A percentile compares a stretch with the other conserved stretches of the same genome.
phyloP scores from a whole-genome alignment of 257 asterid genomes.

The Verbena officinalis region DNA sequence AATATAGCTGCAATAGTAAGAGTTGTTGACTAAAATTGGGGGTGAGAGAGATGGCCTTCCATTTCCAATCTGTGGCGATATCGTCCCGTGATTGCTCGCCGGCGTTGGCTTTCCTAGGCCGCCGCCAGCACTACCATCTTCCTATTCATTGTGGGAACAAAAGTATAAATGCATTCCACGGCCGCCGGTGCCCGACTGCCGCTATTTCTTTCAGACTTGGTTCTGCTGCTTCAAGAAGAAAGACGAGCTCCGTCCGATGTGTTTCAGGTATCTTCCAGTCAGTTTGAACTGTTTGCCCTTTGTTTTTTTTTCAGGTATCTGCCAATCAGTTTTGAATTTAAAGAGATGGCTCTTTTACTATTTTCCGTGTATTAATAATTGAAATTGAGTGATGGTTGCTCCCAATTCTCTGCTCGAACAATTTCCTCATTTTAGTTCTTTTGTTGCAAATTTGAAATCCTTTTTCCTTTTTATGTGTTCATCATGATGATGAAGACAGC shows the following conservation, averaged over 20 bases:
- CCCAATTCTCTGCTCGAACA: neutral
- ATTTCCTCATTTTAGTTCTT: neutral
- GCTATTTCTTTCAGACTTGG: slow-evolving; percentile 23
- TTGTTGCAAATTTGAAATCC: neutral
- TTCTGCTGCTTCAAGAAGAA: slow-evolving; percentile 19
- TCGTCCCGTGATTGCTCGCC: slow-evolving; percentile 7
- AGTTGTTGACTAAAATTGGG: neutral
- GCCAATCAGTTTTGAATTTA: no score
- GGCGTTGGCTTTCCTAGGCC: slow-evolving; percentile 9
- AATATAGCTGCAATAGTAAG: no score
- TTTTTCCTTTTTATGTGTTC: neutral
- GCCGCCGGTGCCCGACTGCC: slow-evolving; percentile 16
- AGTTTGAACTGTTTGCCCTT: no score
- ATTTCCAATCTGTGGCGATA: slow-evolving; percentile 23
- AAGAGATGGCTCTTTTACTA: no score
- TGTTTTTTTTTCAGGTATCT: no score
- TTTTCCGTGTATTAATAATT: neutral
- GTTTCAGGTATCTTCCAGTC: slow-evolving; percentile 32
- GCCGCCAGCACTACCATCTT: slow-evolving; percentile 11
- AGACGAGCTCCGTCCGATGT: slow-evolving; percentile 40
- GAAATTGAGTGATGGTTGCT: neutral
- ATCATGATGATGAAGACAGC: neutral
- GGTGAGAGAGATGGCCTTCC: slow-evolving; percentile 33
- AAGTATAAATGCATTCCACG: neutral
- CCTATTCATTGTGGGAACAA: neutral